A percentile compares a stretch with the other conserved stretches of the same genome.
Conservation (phyloP, 2,329 filamentous ascomycete species). For the Colletotrichum tropicicola region DNA sequence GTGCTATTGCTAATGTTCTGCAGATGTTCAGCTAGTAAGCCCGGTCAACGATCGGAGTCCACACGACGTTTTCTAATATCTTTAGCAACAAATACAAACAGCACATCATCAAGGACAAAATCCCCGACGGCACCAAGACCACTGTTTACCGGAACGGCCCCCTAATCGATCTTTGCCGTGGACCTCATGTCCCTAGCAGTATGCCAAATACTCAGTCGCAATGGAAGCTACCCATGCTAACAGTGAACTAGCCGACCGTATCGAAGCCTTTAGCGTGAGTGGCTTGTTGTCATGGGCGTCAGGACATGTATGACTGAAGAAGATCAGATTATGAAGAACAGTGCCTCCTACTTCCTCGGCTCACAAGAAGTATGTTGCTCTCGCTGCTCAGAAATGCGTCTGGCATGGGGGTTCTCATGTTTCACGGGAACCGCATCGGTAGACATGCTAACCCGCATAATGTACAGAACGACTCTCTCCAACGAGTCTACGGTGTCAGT, state of each 20-base stretch:
- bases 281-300: not conserved
- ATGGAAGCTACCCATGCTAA: slow-evolving; percentile 57
- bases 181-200: slow-evolving; percentile 83
- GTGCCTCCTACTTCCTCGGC: slow-evolving; percentile 87
- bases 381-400: not conserved
- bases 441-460: not conserved
- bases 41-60: not conserved
- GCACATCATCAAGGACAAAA: slow-evolving; percentile 94
- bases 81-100: slow-evolving; percentile 91
- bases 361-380: slow-evolving; percentile 70
- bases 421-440: not conserved
- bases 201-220: not conserved
- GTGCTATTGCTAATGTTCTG: not conserved
- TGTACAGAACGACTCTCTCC: slow-evolving; percentile 83
- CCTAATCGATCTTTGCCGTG: slow-evolving; percentile 93
- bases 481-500: slow-evolving; percentile 95
- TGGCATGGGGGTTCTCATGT: not conserved
- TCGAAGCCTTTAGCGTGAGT: slow-evolving; percentile 90
- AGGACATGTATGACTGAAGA: slow-evolving; percentile 40
- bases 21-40: slow-evolving; percentile 74
- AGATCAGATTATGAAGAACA: slow-evolving; percentile 65
- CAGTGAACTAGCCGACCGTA: slow-evolving; percentile 67
- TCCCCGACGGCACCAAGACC: slow-evolving; percentile 86
- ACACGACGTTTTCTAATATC: not conserved
- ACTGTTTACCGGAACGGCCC: slow-evolving; percentile 96